Percentiles rank a stretch among this genome's conserved stretches.
phyloP scores from a whole-genome alignment of 2,329 filamentous ascomycete species.

The Pseudogymnoascus sp. region DNA sequence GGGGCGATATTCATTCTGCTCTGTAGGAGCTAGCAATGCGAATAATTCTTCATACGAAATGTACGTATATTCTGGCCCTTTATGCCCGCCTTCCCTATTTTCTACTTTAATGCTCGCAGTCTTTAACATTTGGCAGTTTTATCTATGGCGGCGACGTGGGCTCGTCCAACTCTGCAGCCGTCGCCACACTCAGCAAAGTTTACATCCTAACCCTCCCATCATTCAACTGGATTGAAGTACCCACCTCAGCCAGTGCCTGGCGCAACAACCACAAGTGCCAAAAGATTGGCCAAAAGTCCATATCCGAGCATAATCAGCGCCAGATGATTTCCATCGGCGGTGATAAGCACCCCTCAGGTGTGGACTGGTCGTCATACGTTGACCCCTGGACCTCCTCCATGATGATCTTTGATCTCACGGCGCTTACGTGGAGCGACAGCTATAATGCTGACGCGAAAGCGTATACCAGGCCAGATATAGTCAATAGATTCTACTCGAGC shows the following conservation, averaged over 20 bases:
- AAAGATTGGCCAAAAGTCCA: not conserved
- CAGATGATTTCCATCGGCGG: not conserved
- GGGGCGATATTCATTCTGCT: conserved; percentile 10
- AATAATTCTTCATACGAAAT: conserved; percentile 13
- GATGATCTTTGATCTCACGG: not conserved
- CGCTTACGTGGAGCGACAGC: not conserved
- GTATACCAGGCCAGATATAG: conserved; percentile 13
- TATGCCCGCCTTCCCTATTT: not conserved
- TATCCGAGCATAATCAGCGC: not conserved
- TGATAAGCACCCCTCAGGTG: conserved; percentile 2
- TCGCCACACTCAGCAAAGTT: conserved; percentile 6
- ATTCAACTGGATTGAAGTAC: not conserved
- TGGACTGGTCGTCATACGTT: conserved; percentile 9
- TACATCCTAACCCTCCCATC: not conserved
- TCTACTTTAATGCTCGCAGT: not conserved
- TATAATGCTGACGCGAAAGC: conserved; percentile 9
- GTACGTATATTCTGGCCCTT: conserved; percentile 1
- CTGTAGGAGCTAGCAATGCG: not conserved
- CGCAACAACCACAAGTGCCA: not conserved
- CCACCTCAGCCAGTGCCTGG: not conserved
- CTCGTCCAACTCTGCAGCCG: not conserved
- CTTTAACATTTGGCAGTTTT: not conserved
- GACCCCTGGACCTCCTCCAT: conserved; percentile 11
- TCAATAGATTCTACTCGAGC: conserved; percentile 13
- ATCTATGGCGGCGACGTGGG: not conserved